These are phyloP conservation scores for Zygoascus hellenicus DNA, from an alignment of 1,139 yeast genomes.

Conservation along the genomic window DNA sequence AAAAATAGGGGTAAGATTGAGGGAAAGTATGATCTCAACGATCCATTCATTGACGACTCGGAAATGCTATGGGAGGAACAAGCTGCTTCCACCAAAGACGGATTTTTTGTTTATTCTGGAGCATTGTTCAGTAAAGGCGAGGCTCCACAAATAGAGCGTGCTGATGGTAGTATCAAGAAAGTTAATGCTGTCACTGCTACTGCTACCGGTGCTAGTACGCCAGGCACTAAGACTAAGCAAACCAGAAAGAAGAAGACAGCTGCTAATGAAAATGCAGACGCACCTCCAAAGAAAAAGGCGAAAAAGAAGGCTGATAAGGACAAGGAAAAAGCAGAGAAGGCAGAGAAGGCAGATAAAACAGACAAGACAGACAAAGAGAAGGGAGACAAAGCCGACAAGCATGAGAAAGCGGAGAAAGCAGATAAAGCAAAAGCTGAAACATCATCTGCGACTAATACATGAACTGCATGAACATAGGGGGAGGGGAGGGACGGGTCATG, in stretches of 20 bases:
- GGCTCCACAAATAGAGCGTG: slow-evolving; percentile 34
- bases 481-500: no score
- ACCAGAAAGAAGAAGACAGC: slow-evolving; percentile 10
- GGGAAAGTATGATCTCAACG: slow-evolving; percentile 87
- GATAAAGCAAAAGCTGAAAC: slow-evolving; percentile 1
- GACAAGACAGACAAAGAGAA: slow-evolving; percentile 8
- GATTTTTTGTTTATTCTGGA: slow-evolving; percentile 94
- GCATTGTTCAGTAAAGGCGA: slow-evolving; percentile 72
- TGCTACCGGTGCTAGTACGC: slow-evolving; percentile 1
- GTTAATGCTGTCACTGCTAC: slow-evolving; percentile 20
- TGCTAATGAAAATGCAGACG: slow-evolving; percentile 14
- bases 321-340: slow-evolving; percentile 6
- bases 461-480: neutral
- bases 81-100: slow-evolving; percentile 87
- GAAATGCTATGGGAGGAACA: slow-evolving; percentile 92
- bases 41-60: slow-evolving; percentile 94
- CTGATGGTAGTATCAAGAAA: slow-evolving; percentile 38
- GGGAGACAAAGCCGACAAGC: neutral
- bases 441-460: slow-evolving; percentile 3
- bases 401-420: neutral
- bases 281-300: slow-evolving; percentile 11
- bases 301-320: slow-evolving; percentile 12
- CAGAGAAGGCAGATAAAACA: slow-evolving; percentile 6
- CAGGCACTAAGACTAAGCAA: slow-evolving; percentile 14
- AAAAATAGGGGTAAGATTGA: slow-evolving; percentile 31